Percentiles rank a stretch among this genome's conserved stretches.
Evolutionary conservation across 108 stramenopile genomes (phyloP).

Genomic region (Skeletonema tropicum): DNA sequence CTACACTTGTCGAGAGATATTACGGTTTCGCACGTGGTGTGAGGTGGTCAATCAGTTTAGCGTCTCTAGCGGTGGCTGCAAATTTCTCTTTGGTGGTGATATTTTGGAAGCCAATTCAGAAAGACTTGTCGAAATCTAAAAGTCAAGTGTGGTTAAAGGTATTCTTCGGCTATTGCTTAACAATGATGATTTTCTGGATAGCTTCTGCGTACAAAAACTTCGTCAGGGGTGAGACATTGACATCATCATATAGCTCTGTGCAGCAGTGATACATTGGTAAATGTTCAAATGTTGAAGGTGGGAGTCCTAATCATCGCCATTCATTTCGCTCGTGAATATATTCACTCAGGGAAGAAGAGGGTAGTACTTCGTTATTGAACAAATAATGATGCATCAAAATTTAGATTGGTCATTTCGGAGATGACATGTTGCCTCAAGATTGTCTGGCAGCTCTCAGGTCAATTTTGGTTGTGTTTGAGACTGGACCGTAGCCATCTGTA

Average conservation of each 20-base stretch:
- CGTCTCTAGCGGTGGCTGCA: constrained; percentile 21
- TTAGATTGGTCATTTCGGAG: not conserved
- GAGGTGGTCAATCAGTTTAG: constrained; percentile 10
- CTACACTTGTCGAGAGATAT: constrained; percentile 15
- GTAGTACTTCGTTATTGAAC: not conserved
- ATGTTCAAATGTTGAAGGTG: no score
- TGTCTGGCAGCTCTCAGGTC: no score
- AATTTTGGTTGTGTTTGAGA: not conserved
- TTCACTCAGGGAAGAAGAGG: not conserved
- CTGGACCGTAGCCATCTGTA: no score
- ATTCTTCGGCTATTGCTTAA: constrained; percentile 41
- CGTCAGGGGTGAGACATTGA: constrained; percentile 30
- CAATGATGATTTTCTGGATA: constrained; percentile 38
- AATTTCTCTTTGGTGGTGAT: constrained; percentile 39
- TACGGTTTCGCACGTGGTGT: constrained; percentile 19
- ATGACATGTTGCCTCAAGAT: not conserved
- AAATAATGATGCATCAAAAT: not conserved
- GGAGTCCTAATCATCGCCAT: not conserved
- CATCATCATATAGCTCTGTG: not conserved
- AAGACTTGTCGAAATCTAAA: constrained; percentile 20
- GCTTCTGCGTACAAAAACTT: constrained; percentile 35
- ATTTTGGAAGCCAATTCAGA: constrained; percentile 29
- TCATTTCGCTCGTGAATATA: not conserved
- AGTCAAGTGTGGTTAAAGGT: constrained; percentile 36
- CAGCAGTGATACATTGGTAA: not conserved